Conservation (phyloP, 805 yeast species). For the Wickerhamiella hasegawae region DNA sequence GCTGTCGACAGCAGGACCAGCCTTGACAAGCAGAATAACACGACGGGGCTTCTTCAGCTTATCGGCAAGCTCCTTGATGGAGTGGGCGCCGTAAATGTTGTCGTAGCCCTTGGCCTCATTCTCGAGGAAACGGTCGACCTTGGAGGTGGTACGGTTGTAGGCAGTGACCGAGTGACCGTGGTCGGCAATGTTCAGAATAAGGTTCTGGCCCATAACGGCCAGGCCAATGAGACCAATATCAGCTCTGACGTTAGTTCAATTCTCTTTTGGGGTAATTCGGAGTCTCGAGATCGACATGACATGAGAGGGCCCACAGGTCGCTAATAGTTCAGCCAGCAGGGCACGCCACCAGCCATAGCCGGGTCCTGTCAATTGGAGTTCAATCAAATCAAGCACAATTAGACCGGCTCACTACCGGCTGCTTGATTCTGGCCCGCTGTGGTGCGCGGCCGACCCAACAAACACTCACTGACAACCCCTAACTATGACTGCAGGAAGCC, state of each 20-base stretch:
- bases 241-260: conserved; percentile 27
- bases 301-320: background rate
- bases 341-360: too few species aligned
- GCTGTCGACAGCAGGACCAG: conserved; percentile 87
- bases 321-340: too few species aligned
- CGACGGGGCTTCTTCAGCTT: conserved; percentile 96
- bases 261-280: background rate
- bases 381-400: too few species aligned
- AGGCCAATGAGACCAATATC: conserved; percentile 98
- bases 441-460: too few species aligned
- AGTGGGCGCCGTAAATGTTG: conserved; percentile 88
- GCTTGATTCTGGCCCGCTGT: too few species aligned
- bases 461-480: too few species aligned
- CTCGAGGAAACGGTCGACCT: conserved; percentile 84
- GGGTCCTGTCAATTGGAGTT: too few species aligned
- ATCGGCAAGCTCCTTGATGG: conserved; percentile 72
- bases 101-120: conserved; percentile 86
- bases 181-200: conserved; percentile 95
- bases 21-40: conserved; percentile 85
- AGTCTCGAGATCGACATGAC: background rate
- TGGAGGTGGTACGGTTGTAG: conserved; percentile 92
- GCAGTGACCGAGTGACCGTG: conserved; percentile 97
- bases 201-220: conserved; percentile 98
- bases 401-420: too few species aligned
- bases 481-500: too few species aligned